phyloP scores from a whole-genome alignment of 345 rosid genomes.

The Moricandia moricandioides region DNA sequence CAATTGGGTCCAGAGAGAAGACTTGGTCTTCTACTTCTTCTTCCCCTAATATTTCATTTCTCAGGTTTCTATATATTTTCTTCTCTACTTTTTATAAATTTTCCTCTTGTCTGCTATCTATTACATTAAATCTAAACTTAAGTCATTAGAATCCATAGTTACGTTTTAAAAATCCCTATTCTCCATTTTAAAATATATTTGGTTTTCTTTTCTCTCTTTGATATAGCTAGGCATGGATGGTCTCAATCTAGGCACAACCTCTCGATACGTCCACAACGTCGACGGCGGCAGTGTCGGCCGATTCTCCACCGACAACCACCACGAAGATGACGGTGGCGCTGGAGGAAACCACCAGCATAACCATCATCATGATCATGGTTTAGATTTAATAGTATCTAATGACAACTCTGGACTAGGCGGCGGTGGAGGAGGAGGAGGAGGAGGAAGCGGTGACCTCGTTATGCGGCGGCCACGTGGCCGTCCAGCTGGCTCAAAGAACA shows the following conservation, averaged over 20 bases:
- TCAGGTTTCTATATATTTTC: conserved; percentile 36
- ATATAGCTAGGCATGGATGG: conserved; percentile 45
- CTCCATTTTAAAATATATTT: neutral
- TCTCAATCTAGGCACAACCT: conserved; percentile 45
- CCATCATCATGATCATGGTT: conserved; percentile 35
- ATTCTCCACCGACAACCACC: conserved; percentile 49
- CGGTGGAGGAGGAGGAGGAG: conserved; percentile 27
- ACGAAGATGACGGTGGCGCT: conserved; percentile 44
- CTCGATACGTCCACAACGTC: conserved; percentile 38
- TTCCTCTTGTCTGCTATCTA: conserved; percentile 12
- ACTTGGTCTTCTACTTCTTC: conserved; percentile 30
- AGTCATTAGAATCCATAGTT: conserved; percentile 24
- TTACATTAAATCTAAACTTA: conserved; percentile 26
- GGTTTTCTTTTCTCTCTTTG: conserved; percentile 19
- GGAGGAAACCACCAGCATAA: conserved; percentile 32
- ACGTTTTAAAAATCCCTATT: conserved; percentile 9
- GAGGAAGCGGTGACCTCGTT: conserved; percentile 54
- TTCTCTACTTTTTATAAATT: conserved; percentile 33
- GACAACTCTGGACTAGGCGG: conserved; percentile 32
- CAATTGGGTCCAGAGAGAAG: conserved; percentile 29
- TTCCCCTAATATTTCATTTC: conserved; percentile 22
- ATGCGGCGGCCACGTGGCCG: conserved; percentile 89
- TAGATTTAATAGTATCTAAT: conserved; percentile 28
- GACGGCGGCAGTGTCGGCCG: neutral
- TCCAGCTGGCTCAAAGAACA: conserved; percentile 92